Conservation (phyloP, 2,329 filamentous ascomycete genomes). For the Chaetomiaceae sp. region DNA sequence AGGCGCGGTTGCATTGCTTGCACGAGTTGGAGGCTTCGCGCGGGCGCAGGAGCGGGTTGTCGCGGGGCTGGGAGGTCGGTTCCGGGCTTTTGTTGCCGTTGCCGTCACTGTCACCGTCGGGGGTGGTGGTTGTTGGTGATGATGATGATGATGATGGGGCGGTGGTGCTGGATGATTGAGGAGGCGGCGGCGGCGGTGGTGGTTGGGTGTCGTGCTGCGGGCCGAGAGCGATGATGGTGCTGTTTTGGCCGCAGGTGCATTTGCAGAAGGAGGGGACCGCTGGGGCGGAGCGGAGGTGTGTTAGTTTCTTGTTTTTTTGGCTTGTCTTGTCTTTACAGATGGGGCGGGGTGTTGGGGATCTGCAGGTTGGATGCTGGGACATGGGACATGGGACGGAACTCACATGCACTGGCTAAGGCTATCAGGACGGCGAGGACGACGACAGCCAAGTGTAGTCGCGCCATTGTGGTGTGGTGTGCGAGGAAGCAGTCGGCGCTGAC, state of each 20-base stretch:
- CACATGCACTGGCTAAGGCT: constrained; percentile 21
- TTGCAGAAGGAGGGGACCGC: constrained; percentile 64
- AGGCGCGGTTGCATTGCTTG: constrained; percentile 60
- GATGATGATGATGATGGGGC: constrained; percentile 15
- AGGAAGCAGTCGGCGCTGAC: neutral
- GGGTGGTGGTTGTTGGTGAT: constrained; percentile 9
- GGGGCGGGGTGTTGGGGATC: neutral
- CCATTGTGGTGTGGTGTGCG: constrained; percentile 17
- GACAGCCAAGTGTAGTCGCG: constrained; percentile 21
- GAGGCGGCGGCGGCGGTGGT: constrained; percentile 26
- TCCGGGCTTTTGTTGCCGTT: too few relatives aligned
- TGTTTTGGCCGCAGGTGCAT: constrained; percentile 67
- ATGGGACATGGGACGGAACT: constrained; percentile 1
- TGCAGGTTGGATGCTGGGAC: neutral
- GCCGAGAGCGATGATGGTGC: constrained; percentile 61
- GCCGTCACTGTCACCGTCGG: too few relatives aligned
- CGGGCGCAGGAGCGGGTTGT: constrained; percentile 22
- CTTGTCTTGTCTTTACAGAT: neutral
- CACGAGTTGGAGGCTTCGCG: constrained; percentile 47
- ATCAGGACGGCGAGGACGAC: constrained; percentile 19
- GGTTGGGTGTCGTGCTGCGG: constrained; percentile 35
- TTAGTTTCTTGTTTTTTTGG: neutral
- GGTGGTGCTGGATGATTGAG: constrained; percentile 21
- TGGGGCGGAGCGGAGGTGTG: constrained; percentile 34
- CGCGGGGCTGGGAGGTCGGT: constrained; percentile 1